Evolutionary conservation across 2,329 filamentous ascomycete species (phyloP).

Genomic region (Microascus cirrosus): DNA sequence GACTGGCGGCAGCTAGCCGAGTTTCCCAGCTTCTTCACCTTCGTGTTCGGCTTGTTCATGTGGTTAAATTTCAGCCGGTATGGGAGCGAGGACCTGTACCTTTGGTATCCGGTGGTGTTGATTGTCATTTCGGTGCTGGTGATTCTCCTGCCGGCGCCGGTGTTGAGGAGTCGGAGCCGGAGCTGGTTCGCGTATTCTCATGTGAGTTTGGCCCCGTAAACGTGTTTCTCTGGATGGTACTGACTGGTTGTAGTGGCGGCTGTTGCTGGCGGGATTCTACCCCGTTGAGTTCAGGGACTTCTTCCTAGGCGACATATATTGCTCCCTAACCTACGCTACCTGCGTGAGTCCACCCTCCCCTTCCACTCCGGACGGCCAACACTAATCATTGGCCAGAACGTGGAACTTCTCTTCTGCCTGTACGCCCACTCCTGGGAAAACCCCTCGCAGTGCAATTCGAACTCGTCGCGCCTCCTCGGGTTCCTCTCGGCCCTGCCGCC

Average conservation of each 20-base stretch:
- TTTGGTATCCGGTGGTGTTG: slow-evolving; percentile 79
- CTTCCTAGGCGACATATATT: slow-evolving; percentile 96
- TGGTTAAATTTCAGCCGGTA: slow-evolving; percentile 80
- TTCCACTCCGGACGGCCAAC: background rate
- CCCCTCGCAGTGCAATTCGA: slow-evolving; percentile 72
- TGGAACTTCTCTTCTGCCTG: slow-evolving; percentile 88
- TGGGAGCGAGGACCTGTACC: slow-evolving; percentile 55
- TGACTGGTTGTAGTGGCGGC: slow-evolving; percentile 50
- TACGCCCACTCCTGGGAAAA: slow-evolving; percentile 71
- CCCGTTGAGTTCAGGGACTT: slow-evolving; percentile 96
- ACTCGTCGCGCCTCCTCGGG: slow-evolving; percentile 69
- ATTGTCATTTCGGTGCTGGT: slow-evolving; percentile 56
- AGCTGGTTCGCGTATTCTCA: slow-evolving; percentile 86
- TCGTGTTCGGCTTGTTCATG: slow-evolving; percentile 68
- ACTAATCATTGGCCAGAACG: slow-evolving; percentile 41
- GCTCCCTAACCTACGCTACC: slow-evolving; percentile 81
- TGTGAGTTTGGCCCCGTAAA: slow-evolving; percentile 29
- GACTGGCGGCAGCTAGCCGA: slow-evolving; percentile 85
- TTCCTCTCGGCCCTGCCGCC: slow-evolving; percentile 75
- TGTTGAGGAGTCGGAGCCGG: slow-evolving; percentile 66
- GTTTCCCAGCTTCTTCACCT: slow-evolving; percentile 74
- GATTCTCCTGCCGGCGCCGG: slow-evolving; percentile 63
- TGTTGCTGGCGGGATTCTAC: slow-evolving; percentile 76
- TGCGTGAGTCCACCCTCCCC: slow-evolving; percentile 5
- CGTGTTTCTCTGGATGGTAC: background rate